Base-by-base conservation (phyloP, 305 asterid genomes). In the Fraxinus sp. region DNA sequence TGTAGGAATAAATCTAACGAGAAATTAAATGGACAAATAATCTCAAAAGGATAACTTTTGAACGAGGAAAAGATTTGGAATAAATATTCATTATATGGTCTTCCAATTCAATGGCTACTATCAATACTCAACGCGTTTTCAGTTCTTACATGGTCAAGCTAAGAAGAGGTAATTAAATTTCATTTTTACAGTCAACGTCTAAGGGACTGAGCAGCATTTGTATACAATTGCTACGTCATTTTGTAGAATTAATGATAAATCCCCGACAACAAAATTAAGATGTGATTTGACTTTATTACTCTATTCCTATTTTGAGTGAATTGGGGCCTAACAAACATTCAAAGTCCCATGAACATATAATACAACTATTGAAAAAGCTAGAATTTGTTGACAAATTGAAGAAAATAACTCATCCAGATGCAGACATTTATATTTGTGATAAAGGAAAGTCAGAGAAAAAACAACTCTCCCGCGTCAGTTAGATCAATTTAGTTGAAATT, bases 111-210 rank as follows among this genome's bases (percentile, higher is more conserved):
- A 49, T 49, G 59, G 13, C 32, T 66, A 2, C 14, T 9, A 36
- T 35, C 66, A 52, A 74, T 41, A 18, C 64, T 79, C 82, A 41
- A 81, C 70, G 43, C 3, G 8, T 36, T 66, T 66, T 80, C 32
- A 10, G 66, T 22, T 80, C 73, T 79, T 24, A 32, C 57, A 18
- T 8, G 16, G 32, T 62, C 28, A 22, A 2, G 14, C 5, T 8
- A 59, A 18, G 71, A 2, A 62, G 14, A 7, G 2, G 2, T 62
- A 62, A 62, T 62, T 52, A 77, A 79, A 77, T 46, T 82, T 37
- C 16, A 73, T 64, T 70, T 62, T 28, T 74, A 80, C 30, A 32
- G 11, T 32, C 59, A 10, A 26, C 3, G 39, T 28, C 30, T n/a
- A 46, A 6, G 78, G 66, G 32, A 41, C 36, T 72, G 46, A 52